These are phyloP conservation scores for Fusarium beomiforme DNA, from an alignment of 2,329 filamentous ascomycete genomes.

Conservation along the genomic window DNA sequence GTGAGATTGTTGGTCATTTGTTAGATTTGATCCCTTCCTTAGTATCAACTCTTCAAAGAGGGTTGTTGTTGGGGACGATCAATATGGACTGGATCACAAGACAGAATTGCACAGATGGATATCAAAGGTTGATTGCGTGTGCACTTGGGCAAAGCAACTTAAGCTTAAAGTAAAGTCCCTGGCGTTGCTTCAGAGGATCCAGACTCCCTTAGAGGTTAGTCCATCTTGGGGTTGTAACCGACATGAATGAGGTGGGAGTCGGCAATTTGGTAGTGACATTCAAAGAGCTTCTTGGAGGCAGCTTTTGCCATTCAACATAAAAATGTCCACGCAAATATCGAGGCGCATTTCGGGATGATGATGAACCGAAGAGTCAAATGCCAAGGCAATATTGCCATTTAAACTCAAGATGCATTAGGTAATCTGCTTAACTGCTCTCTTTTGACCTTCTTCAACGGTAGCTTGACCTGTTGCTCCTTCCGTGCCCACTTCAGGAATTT, in stretches of 20 bases:
- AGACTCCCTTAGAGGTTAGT: not conserved
- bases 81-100: not conserved
- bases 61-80: not conserved
- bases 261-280: constrained; percentile 10
- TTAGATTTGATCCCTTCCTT: no score
- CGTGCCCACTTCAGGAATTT: not conserved
- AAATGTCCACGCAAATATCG: not conserved
- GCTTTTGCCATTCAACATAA: not conserved
- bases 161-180: constrained; percentile 36
- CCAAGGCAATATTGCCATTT: not conserved
- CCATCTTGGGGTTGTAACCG: constrained; percentile 21
- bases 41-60: not conserved
- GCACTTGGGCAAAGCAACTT: constrained; percentile 31
- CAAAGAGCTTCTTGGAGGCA: not conserved
- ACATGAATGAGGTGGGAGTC: not conserved
- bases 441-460: constrained; percentile 5
- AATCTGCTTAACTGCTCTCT: constrained; percentile 1
- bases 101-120: not conserved
- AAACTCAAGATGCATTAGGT: not conserved
- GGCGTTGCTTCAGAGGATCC: constrained; percentile 11
- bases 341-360: constrained; percentile 11
- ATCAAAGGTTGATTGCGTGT: constrained; percentile 24
- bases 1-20: constrained; percentile 12
- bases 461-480: not conserved
- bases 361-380: not conserved